Conservation (phyloP, 257 asterid species). For the Henckelia pumila region DNA sequence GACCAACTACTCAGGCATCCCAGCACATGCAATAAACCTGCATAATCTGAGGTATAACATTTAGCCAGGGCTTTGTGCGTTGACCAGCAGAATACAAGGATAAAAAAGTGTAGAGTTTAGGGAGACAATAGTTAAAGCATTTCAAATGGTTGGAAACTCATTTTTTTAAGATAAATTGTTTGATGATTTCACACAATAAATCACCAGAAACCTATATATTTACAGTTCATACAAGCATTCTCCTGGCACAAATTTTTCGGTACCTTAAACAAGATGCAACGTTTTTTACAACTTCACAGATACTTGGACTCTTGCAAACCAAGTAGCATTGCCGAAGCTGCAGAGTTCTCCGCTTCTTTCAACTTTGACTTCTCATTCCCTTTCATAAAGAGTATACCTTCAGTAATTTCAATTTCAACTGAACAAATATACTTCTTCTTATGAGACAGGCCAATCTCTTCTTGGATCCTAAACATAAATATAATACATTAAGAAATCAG, state of each 20-base stretch:
- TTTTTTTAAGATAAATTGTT: not conserved
- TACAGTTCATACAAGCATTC: not conserved
- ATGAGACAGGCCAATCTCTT: conserved; percentile 55
- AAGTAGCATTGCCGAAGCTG: conserved; percentile 63
- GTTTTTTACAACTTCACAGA: conserved; percentile 13
- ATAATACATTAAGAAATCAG: conserved; percentile 4
- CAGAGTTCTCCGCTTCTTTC: conserved; percentile 77
- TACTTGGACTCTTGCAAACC: conserved; percentile 39
- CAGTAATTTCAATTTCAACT: conserved; percentile 45
- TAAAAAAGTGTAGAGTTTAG: conserved; percentile 44
- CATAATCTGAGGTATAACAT: no score
- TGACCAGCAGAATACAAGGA: conserved; percentile 42
- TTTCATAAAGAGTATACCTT: conserved; percentile 22
- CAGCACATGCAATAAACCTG: no score
- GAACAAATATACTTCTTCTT: conserved; percentile 60
- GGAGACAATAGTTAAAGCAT: conserved; percentile 47
- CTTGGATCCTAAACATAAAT: conserved; percentile 45
- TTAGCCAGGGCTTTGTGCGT: conserved; percentile 34
- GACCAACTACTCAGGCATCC: no score
- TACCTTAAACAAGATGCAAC: no score
- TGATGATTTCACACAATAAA: no score
- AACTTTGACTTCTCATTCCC: conserved; percentile 58
- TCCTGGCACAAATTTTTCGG: not conserved
- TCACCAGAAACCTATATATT: not conserved
- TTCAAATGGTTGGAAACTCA: conserved; percentile 27